These are phyloP conservation scores for Scleroderma citrinum DNA, from an alignment of 768 basidiomycete genomes.

Conservation along the genomic window DNA sequence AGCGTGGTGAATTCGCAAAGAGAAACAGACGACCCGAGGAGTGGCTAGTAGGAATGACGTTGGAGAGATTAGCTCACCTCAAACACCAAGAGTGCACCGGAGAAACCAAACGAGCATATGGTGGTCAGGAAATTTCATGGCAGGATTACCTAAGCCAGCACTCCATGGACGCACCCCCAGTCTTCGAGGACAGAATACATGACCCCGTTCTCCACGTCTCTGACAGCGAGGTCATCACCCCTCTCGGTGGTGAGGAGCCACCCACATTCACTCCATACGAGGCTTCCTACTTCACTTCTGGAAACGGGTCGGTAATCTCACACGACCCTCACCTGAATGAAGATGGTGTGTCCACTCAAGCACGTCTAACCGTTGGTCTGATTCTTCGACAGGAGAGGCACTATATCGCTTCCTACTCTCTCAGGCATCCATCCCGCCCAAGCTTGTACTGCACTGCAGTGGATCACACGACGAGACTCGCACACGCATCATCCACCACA, in stretches of 20 bases:
- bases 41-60: too few relatives aligned
- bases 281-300: slow-evolving; percentile 50
- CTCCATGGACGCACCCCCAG: too few relatives aligned
- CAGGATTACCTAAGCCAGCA: too few relatives aligned
- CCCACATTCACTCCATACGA: slow-evolving; percentile 59
- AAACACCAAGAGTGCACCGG: too few relatives aligned
- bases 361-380: not conserved
- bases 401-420: slow-evolving; percentile 69
- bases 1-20: not conserved
- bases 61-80: too few relatives aligned
- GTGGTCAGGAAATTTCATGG: too few relatives aligned
- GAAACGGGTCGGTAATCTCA: slow-evolving; percentile 51
- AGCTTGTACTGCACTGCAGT: slow-evolving; percentile 39
- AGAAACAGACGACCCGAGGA: not conserved
- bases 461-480: slow-evolving; percentile 55
- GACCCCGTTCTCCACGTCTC: slow-evolving; percentile 23
- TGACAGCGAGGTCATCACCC: slow-evolving; percentile 14
- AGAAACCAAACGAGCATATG: too few relatives aligned
- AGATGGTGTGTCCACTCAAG: slow-evolving; percentile 39
- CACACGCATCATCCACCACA: slow-evolving; percentile 38
- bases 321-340: slow-evolving; percentile 66
- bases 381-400: slow-evolving; percentile 46
- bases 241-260: slow-evolving; percentile 42
- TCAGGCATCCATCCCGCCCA: slow-evolving; percentile 43
- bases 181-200: slow-evolving; percentile 21